These are phyloP conservation scores for Eutrema japonicum DNA, from an alignment of 345 rosid species.

Conservation along the genomic window DNA sequence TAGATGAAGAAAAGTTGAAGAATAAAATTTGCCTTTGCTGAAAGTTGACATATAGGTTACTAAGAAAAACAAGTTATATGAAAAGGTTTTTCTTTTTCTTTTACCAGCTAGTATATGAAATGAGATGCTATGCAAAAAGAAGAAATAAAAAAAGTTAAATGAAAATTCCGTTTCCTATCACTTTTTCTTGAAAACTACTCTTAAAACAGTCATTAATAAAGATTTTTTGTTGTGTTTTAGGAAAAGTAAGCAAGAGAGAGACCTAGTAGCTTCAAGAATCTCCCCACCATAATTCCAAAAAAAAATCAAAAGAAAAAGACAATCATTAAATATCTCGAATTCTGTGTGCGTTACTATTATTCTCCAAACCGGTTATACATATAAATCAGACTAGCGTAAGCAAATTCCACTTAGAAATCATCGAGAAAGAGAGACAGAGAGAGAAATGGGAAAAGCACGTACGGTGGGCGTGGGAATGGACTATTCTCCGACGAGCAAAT, in stretches of 20 bases:
- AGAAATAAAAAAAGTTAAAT: background rate
- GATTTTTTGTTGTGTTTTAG: background rate
- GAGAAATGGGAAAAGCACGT: constrained; percentile 43
- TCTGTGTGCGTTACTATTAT: constrained; percentile 32
- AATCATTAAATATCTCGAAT: constrained; percentile 30
- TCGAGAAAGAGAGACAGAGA: constrained; percentile 14
- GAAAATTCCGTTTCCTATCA: background rate
- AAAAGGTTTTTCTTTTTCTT: too few relatives aligned
- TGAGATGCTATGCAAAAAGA: background rate
- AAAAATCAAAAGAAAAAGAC: constrained; percentile 18
- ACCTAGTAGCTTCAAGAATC: constrained; percentile 44
- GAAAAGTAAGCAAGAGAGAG: constrained; percentile 19
- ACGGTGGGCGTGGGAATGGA: constrained; percentile 45
- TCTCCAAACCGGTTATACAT: constrained; percentile 28
- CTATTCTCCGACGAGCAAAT: constrained; percentile 44
- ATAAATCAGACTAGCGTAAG: constrained; percentile 11
- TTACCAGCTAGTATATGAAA: too few relatives aligned
- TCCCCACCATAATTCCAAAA: constrained; percentile 11
- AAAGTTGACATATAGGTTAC: constrained; percentile 21
- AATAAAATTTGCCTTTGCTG: constrained; percentile 20
- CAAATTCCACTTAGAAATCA: constrained; percentile 18
- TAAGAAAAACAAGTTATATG: too few relatives aligned
- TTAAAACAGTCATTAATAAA: constrained; percentile 14
- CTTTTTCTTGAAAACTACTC: background rate
- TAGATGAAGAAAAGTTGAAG: constrained; percentile 26